phyloP scores from a whole-genome alignment of 2,329 filamentous ascomycete genomes.

The Emydomyces testavorans region DNA sequence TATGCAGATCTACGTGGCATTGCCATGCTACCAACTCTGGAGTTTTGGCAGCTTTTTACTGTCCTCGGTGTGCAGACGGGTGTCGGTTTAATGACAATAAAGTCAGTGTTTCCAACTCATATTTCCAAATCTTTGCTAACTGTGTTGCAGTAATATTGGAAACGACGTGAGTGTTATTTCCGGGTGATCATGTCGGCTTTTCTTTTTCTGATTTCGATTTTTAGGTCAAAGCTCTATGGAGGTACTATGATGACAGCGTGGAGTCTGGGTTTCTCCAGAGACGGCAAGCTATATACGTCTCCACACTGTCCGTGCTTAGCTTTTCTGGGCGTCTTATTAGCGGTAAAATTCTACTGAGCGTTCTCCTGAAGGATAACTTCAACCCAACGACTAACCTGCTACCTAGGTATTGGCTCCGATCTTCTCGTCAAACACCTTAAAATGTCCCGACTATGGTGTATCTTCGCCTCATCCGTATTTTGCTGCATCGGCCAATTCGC shows the following conservation, averaged over 20 bases:
- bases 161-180: conserved; percentile 50
- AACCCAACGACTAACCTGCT: conserved; percentile 6
- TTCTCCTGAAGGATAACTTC: conserved; percentile 16
- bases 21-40: conserved; percentile 55
- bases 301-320: conserved; percentile 78
- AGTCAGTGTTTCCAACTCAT: conserved; percentile 48
- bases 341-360: conserved; percentile 38
- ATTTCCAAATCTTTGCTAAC: conserved; percentile 23
- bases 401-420: conserved; percentile 72
- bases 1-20: conserved; percentile 85
- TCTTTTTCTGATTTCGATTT: conserved; percentile 12
- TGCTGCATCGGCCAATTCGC: conserved; percentile 71
- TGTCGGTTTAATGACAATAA: conserved; percentile 96
- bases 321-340: conserved; percentile 71
- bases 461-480: conserved; percentile 62
- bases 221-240: conserved; percentile 68
- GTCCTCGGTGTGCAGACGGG: conserved; percentile 86
- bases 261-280: conserved; percentile 63
- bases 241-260: conserved; percentile 63
- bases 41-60: conserved; percentile 85
- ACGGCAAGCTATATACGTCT: conserved; percentile 83
- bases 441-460: conserved; percentile 81
- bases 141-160: conserved; percentile 66
- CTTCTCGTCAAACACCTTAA: conserved; percentile 70
- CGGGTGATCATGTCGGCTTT: background rate